Conservation (phyloP, 768 basidiomycete genomes). For the Termitomyces sp. region DNA sequence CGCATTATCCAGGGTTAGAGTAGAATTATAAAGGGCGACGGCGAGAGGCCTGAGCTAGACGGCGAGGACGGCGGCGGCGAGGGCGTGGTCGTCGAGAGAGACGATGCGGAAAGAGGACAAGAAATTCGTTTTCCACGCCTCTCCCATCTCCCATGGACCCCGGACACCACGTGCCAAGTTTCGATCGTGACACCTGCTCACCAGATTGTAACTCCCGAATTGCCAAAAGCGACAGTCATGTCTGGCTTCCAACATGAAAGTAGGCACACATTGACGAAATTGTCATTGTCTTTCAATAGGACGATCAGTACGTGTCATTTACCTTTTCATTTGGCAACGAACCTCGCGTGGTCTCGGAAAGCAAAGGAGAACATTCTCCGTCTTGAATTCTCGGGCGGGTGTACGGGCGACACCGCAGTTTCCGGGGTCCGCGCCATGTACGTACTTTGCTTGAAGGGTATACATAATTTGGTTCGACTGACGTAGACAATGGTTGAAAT, state of each 20-base stretch:
- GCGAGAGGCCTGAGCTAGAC: constrained; percentile 14
- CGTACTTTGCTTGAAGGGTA: constrained; percentile 7
- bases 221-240: not conserved
- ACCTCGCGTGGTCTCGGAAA: not conserved
- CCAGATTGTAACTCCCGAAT: not conserved
- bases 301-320: not conserved
- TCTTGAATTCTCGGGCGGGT: not conserved
- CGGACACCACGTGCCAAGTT: constrained; percentile 12
- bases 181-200: not conserved
- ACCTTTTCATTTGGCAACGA: not conserved
- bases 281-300: not conserved
- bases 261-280: too few relatives aligned
- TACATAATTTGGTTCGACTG: constrained; percentile 12
- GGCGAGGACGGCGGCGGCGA: constrained; percentile 16
- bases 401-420: not conserved
- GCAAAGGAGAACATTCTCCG: not conserved
- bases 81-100: constrained; percentile 20
- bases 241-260: not conserved
- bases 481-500: constrained; percentile 9
- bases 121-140: constrained; percentile 18
- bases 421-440: constrained; percentile 8
- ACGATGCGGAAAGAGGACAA: constrained; percentile 19
- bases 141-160: constrained; percentile 22
- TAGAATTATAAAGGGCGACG: constrained; percentile 7
- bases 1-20: constrained; percentile 28